Evolutionary conservation across 108 stramenopile species (phyloP).

Genomic region (Tribonema minus): DNA sequence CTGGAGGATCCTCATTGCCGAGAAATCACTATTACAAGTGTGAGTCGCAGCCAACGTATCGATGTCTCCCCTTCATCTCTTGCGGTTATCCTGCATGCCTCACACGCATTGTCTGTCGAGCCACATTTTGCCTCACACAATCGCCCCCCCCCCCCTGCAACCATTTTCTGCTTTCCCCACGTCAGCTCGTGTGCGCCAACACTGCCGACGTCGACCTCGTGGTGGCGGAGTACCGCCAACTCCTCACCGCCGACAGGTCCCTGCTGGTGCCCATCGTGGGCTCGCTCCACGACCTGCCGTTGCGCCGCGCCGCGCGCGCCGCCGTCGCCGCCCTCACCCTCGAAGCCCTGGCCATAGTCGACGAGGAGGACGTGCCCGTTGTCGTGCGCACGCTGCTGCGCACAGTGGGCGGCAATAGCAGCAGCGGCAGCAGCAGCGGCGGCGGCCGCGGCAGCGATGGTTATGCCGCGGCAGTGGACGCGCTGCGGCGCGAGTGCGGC

Average conservation of each 20-base stretch:
- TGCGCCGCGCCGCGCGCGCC: background rate
- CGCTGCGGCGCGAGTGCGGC: constrained; percentile 14
- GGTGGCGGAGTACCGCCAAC: constrained; percentile 23
- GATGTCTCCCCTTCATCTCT: background rate
- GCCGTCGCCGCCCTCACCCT: constrained; percentile 29
- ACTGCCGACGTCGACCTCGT: constrained; percentile 2
- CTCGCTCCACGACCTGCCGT: constrained; percentile 33
- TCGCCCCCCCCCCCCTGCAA: no score
- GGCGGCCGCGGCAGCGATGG: background rate
- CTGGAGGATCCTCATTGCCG: background rate
- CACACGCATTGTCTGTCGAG: no score
- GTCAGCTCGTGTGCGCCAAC: constrained; percentile 16
- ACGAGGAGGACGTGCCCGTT: constrained; percentile 36
- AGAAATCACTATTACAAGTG: background rate
- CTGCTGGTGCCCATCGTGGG: constrained; percentile 33
- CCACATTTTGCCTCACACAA: no score
- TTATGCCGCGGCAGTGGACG: background rate
- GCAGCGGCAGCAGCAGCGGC: no score
- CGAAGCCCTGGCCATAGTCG: constrained; percentile 31
- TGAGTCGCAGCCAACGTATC: background rate
- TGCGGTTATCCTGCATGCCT: background rate
- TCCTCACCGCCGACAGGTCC: constrained; percentile 15
- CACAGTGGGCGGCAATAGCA: background rate
- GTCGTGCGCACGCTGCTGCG: constrained; percentile 29
- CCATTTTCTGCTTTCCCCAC: no score